Conservation (phyloP, 73 alveolate species). For the Stentor coeruleus region DNA sequence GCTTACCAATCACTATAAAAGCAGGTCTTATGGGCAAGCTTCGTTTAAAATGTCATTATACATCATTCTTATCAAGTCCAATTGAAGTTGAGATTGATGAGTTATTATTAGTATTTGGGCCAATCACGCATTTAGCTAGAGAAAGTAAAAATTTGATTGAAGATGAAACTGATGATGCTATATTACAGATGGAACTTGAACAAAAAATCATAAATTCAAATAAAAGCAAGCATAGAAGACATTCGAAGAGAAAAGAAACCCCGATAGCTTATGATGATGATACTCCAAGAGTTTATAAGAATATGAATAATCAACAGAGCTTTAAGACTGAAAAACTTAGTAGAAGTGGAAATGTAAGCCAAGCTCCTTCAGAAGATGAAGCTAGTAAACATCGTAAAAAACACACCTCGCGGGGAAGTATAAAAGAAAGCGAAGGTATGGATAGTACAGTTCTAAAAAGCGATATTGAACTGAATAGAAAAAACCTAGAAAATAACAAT, state of each 20-base stretch:
- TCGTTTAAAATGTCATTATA: background rate
- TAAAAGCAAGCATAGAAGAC: background rate
- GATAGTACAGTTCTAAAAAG: background rate
- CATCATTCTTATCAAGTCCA: background rate
- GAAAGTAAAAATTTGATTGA: background rate
- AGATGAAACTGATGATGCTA: background rate
- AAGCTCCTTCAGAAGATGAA: no score
- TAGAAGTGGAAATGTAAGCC: no score
- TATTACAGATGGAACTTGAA: background rate
- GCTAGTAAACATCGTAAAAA: no score
- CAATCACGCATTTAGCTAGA: background rate
- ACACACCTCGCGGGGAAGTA: background rate
- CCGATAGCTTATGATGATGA: no score
- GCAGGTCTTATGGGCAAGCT: slow-evolving; percentile 37
- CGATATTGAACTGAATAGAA: background rate
- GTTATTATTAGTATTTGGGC: slow-evolving; percentile 36
- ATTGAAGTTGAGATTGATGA: slow-evolving; percentile 44
- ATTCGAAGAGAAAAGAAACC: no score
- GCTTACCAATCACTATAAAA: slow-evolving; percentile 31
- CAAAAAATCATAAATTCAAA: no score
- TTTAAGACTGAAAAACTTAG: background rate
- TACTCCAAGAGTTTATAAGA: no score
- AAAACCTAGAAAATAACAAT: background rate
- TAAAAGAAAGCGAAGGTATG: background rate
- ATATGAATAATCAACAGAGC: background rate